These are phyloP conservation scores for Cadophora gregata DNA, from an alignment of 2,329 filamentous ascomycete genomes.

Conservation along the genomic window DNA sequence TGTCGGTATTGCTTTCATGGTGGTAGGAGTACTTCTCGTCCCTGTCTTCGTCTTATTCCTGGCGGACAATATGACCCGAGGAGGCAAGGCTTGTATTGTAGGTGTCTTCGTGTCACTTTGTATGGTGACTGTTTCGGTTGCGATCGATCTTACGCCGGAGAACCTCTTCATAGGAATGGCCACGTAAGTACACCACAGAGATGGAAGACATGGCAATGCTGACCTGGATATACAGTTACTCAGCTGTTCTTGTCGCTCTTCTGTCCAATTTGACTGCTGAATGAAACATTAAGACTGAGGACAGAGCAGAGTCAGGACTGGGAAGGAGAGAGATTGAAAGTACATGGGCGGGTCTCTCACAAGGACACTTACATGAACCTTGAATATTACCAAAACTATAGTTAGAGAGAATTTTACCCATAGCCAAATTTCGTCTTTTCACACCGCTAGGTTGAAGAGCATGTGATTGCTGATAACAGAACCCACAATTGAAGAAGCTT, in stretches of 20 bases:
- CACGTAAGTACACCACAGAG: conserved; percentile 13
- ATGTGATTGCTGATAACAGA: too few species aligned
- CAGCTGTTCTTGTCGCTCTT: conserved; percentile 4
- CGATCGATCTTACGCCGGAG: conserved; percentile 22
- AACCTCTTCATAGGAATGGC: conserved; percentile 27
- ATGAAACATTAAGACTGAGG: too few species aligned
- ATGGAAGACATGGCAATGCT: not conserved
- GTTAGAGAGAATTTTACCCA: too few species aligned
- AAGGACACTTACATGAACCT: too few species aligned
- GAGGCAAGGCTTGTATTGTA: conserved; percentile 21
- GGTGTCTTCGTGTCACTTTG: conserved; percentile 19
- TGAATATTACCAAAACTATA: too few species aligned
- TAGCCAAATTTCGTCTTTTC: too few species aligned
- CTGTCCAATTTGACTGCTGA: conserved; percentile 11
- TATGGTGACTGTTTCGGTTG: conserved; percentile 11
- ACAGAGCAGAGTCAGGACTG: too few species aligned
- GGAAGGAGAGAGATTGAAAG: too few species aligned
- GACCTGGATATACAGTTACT: not conserved
- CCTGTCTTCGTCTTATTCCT: conserved; percentile 31
- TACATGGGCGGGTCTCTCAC: too few species aligned
- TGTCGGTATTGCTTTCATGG: conserved; percentile 6
- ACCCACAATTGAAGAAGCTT: too few species aligned
- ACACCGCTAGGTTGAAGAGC: too few species aligned
- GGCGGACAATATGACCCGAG: conserved; percentile 6
- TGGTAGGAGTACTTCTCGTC: conserved; percentile 17